These are phyloP conservation scores for Peronosclerospora sorghi DNA, from an alignment of 352 stramenopile genomes.

Conservation along the genomic window DNA sequence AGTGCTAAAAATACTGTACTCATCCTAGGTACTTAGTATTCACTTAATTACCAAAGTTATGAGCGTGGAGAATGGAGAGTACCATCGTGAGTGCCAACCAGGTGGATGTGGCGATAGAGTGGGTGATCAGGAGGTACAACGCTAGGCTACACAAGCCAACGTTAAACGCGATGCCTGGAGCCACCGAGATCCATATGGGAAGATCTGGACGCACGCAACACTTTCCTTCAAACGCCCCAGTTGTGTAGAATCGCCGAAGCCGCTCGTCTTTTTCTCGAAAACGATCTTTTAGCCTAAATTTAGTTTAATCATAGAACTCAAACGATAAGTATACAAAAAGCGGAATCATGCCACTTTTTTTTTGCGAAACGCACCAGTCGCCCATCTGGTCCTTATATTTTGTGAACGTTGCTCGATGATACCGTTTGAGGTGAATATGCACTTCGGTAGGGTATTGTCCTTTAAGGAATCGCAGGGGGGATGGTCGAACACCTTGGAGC, in stretches of 20 bases:
- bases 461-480: constrained; percentile 45
- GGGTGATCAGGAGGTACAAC: constrained; percentile 19
- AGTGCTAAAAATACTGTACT: too few relatives aligned
- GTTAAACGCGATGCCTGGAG: constrained; percentile 31
- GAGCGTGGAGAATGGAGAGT: constrained; percentile 36
- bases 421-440: constrained; percentile 59
- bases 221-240: constrained; percentile 34
- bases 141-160: constrained; percentile 22
- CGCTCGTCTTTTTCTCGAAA: constrained; percentile 71
- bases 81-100: constrained; percentile 35
- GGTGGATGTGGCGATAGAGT: constrained; percentile 19
- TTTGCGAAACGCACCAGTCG: constrained; percentile 25
- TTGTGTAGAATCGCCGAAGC: constrained; percentile 56
- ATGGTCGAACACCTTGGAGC: constrained; percentile 49
- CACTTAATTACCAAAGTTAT: constrained; percentile 37
- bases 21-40: too few relatives aligned
- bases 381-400: constrained; percentile 37
- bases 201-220: constrained; percentile 19
- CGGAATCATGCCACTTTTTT: background rate
- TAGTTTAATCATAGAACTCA: constrained; percentile 1
- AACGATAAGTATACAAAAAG: background rate
- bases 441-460: constrained; percentile 64
- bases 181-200: constrained; percentile 18
- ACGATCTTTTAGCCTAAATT: constrained; percentile 36
- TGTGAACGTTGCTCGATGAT: constrained; percentile 32